Base-by-base conservation (phyloP, 176 grass and related monocot species). In the Triticum monococcum region DNA sequence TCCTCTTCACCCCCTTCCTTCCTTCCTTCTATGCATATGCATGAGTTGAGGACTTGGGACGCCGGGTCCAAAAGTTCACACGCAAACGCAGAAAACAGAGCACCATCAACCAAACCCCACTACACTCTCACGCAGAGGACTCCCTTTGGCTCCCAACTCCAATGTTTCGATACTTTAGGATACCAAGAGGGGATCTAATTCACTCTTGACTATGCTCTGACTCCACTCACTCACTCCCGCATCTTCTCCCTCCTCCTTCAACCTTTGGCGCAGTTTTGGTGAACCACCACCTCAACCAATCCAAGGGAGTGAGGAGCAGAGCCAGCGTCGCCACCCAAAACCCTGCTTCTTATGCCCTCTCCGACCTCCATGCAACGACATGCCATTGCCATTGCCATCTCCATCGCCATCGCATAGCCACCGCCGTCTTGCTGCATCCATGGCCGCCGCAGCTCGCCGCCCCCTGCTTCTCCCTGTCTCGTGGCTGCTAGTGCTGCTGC, bases 221-320 rank as follows among this genome's bases (percentile, higher is more conserved):
- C 73, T 54, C 46, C 73, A 77, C 73, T 77, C 73, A 77, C 73
- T 77, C 36, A 61, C 88, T 70, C 68, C 10, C 20, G 0, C 16
- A 79, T 23, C 68, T 20, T 14, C 65, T 61, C n/a, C 70, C 22
- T 24, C 69, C 22, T 7, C 3, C 12, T 18, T 23, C 1, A 57
- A 7, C 7, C 79, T 83, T 79, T 79, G 30, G 43, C n/a, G 38
- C 16, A 10, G 75, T 68, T 90, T 75, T 18, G 85, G 66, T 87
- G 80, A 87, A 84, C 89, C 75, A 87, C 85, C 85, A 1, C 31
- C 50, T 17, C 77, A 91, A 91, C 89, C 46, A 91, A 87, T 87
- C 85, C 83, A 82, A 56, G 65, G 12, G 75, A 52, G 48, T 2
- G 48, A 52, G 48, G 48, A 81, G 78, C 82, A 46, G 38, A 59